Base-by-base conservation (phyloP, 352 stramenopile species). In the Nothophytophthora sp. region DNA sequence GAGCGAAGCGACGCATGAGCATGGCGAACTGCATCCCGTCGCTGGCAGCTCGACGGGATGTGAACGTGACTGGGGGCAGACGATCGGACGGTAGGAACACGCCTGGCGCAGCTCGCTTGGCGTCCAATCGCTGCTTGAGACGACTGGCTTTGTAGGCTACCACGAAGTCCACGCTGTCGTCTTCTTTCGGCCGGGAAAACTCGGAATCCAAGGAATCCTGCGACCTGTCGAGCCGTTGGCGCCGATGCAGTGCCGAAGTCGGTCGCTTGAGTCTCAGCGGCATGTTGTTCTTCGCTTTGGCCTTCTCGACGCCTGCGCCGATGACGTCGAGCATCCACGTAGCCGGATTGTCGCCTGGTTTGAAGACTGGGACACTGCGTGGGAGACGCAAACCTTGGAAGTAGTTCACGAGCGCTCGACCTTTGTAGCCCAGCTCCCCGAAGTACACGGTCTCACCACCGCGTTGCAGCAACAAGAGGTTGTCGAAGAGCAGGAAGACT, bases 401-500 rank as follows among this genome's bases (percentile, higher is more conserved):
- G 43, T 75, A 66, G 5, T 55, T 37, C 1, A 75, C 35, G 23
- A 76, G 32, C 0, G 46, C 45, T 8, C 24, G 34, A 3, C 45
- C 55, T 13, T 70, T 46, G 16, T 54, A 18, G 27, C 50, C 60
- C 2, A 81, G 39, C 4, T 71, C 59, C 8, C 50, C 50, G 15
- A 50, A 60, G 34, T 48, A 60, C n/a, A 60, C 51, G 19, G 43
- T 60, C 15, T 47, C 36, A 15, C 71, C 69, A 30, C 70, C 70
- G 23, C 54, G 42, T 37, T 79, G 51, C n/a, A 96, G 61, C 7
- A 96, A 50, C 35, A 93, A 68, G 12, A 91, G 23, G 29, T 72
- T 68, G 62, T 96, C 81, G 60, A 94, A 92, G 20, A 80, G 74
- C 10, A 72, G 68, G 23, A 96, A 92, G 6, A 95, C 73, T 34